These are phyloP conservation scores for Phaeolepiota aurea DNA, from an alignment of 768 basidiomycete species.

Conservation along the genomic window DNA sequence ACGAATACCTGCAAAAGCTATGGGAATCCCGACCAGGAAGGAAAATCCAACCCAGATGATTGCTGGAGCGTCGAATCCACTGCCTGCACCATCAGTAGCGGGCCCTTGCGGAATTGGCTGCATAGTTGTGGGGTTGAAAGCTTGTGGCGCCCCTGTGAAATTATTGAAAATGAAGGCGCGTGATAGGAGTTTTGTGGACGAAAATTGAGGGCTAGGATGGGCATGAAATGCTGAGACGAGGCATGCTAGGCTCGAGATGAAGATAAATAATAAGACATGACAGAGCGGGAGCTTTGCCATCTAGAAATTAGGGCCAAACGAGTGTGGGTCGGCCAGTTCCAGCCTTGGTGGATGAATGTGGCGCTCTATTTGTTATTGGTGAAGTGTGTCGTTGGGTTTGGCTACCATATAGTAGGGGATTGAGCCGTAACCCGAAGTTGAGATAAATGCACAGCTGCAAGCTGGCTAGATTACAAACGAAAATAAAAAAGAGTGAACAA, in stretches of 20 bases:
- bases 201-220: not conserved
- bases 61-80: constrained; percentile 34
- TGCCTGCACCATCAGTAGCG: constrained; percentile 53
- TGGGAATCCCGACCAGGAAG: constrained; percentile 41
- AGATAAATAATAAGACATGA: not conserved
- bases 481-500: not conserved
- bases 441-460: not conserved
- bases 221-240: not conserved
- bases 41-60: constrained; percentile 52
- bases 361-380: not conserved
- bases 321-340: not conserved
- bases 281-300: not conserved
- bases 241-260: not conserved
- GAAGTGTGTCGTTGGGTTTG: not conserved
- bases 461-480: not conserved
- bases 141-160: constrained; percentile 27
- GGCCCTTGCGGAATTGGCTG: constrained; percentile 39
- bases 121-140: constrained; percentile 37
- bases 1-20: constrained; percentile 49
- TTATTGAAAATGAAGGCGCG: constrained; percentile 16
- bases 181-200: too few species aligned
- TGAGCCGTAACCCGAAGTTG: too few species aligned
- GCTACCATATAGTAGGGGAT: not conserved
- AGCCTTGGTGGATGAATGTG: not conserved
- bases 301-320: not conserved